Evolutionary conservation across 2,329 filamentous ascomycete genomes (phyloP), one percentile per base, ranked within the genome.

Genomic region (Fusarium verticillioides): DNA sequence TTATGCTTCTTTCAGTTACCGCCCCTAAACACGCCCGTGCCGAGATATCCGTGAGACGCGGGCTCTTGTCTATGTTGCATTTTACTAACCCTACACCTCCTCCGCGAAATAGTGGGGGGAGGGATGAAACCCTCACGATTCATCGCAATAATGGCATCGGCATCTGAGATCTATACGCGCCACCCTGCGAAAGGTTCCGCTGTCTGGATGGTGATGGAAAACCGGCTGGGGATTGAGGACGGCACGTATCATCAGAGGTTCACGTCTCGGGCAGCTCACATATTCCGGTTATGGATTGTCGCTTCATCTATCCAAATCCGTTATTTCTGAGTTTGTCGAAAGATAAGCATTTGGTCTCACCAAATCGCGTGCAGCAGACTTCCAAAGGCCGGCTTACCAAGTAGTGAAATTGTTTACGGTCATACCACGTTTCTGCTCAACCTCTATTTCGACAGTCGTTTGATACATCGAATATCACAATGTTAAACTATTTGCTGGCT

Each of bases 1-100:
- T 58, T 58, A 58, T 58, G 56, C 56, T 58, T 58, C 56, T 49
- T 49, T 47, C 23, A 26, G 16, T 58, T 49, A 40, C 42, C 42
- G 56, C 56, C 32, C 23, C 56, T 59, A 50, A 18, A 2, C 9
- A 28, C 2, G 12, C 7, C 23, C 19, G n/a, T 59, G 56, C 56
- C 56, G 56, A 50, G 30, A 36, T 30, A 59, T 59, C 56, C 42
- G 56, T 21, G 8, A 15, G 30, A 30, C 12, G 34, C 23, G 50
- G 23, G 7, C 11, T 28, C 5, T 28, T 28, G 13, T 39, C 34
- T 9, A n/a, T 3, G 23, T 21, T 53, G 19, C 23, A 53, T 39
- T 28, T 28, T 53, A 28, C 50, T 39, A 39, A n/a, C 34, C 34
- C 32, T 53, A 53, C 50, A 37, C 50, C 34, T 37, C 13, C 4